Evolutionary conservation across 805 yeast species (phyloP), one percentile per base, ranked within the genome.

Genomic region (Candida incommunis): DNA sequence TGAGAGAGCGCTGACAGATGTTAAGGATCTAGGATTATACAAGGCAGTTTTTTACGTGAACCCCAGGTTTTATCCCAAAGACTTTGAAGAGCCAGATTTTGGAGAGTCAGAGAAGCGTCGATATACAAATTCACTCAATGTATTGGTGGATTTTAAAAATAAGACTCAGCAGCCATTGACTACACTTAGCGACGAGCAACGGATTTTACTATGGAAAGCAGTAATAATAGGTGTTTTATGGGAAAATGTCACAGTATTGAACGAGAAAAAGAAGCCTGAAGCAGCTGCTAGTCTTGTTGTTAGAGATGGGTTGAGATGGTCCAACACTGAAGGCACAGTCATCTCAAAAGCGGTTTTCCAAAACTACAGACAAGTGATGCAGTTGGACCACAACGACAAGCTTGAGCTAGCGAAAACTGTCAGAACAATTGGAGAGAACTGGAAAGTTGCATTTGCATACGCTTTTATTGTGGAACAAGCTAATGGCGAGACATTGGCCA

Each of bases 251-350:
- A 53, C 53, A 22, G 66, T 71, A 2, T 52, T 55, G n/a, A 56
- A 63, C n/a, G 67, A 63, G 47, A 71, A 68, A 54, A 60, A 61
- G 41, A 56, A 59, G 35, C 52, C 50, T 7, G 52, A 50, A 3
- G 62, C 59, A 43, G 78, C 76, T 1, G 63, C 72, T 1, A 74
- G 70, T 41, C 53, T 71, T 29, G 69, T 82, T 5, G 60, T 83
- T 25, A 71, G 75, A 51, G 86, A 82, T 47, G 90, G 94, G 0
- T 59, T 88, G 26, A 80, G 82, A 55, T 69, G 75, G 46, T 76
- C 86, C 4, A 70, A 71, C 45, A 64, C 62, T 42, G 80, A 76
- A 41, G 74, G 75, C 16, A 78, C 72, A 2, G 61, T 66, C 16
- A 72, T 77, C 0, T 57, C 76, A 1, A 61, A 63, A 31, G 61